These are phyloP conservation scores for Vaccinium darrowii DNA, from an alignment of 148 eudicot genomes.

Conservation along the genomic window DNA sequence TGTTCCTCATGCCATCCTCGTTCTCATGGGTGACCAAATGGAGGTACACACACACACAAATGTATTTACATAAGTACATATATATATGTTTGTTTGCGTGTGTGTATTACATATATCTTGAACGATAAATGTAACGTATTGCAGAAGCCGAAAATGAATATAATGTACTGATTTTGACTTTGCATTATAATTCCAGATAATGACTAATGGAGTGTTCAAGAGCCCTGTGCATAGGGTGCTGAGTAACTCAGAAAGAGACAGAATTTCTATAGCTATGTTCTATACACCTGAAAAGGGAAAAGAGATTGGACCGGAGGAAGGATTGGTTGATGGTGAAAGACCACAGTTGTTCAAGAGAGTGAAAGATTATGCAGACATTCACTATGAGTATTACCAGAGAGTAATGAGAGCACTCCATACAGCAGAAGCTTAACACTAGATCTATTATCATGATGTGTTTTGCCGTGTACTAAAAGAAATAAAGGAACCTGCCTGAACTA, in stretches of 20 bases:
- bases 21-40: slow-evolving; percentile 49
- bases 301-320: slow-evolving; percentile 42
- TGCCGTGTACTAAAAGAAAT: not conserved
- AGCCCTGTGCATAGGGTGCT: slow-evolving; percentile 50
- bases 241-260: slow-evolving; percentile 32
- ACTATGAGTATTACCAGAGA: slow-evolving; percentile 28
- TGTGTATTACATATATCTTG: not conserved
- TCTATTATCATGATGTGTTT: not conserved
- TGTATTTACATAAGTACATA: too few species aligned
- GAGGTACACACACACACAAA: slow-evolving; percentile 32
- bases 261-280: slow-evolving; percentile 40
- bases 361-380: slow-evolving; percentile 34
- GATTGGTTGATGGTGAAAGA: slow-evolving; percentile 21
- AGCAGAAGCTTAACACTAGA: slow-evolving; percentile 16
- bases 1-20: slow-evolving; percentile 29
- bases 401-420: slow-evolving; percentile 41
- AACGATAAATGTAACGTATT: not conserved
- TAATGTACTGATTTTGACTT: not conserved
- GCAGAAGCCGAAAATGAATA: not conserved
- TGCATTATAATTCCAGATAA: slow-evolving; percentile 27
- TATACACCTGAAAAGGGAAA: slow-evolving; percentile 38
- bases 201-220: slow-evolving; percentile 47
- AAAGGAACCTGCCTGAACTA: too few species aligned
- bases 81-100: too few species aligned
- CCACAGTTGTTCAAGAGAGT: slow-evolving; percentile 33